phyloP scores from a whole-genome alignment of 1,139 yeast genomes.

The Lodderomyces theae region DNA sequence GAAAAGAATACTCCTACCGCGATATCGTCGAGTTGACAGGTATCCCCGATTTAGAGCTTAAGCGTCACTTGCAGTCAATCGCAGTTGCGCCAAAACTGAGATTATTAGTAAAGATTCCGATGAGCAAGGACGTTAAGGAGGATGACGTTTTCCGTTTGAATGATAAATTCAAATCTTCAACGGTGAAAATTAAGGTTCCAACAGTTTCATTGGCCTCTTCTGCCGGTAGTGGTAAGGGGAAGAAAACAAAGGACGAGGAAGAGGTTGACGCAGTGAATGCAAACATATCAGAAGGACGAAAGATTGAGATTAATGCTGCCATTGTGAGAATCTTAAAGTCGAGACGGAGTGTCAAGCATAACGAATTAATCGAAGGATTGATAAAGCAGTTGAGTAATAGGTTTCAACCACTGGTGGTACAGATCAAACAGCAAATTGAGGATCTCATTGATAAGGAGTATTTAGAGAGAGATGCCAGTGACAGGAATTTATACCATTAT shows the following conservation, averaged over 20 bases:
- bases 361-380: constrained; percentile 64
- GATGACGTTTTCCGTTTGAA: constrained; percentile 70
- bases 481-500: constrained; percentile 65
- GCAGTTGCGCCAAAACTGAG: constrained; percentile 83
- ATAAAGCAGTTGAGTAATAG: constrained; percentile 59
- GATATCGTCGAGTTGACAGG: constrained; percentile 67
- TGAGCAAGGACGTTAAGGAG: constrained; percentile 66
- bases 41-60: constrained; percentile 70
- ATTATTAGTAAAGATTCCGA: constrained; percentile 67
- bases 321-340: constrained; percentile 86
- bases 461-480: constrained; percentile 65
- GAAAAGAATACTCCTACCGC: constrained; percentile 42
- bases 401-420: constrained; percentile 65
- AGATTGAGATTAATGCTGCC: constrained; percentile 79
- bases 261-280: constrained; percentile 36
- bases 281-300: constrained; percentile 41
- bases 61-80: constrained; percentile 77
- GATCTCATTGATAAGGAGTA: constrained; percentile 82
- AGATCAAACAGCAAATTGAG: constrained; percentile 78
- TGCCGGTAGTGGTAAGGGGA: constrained; percentile 23
- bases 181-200: constrained; percentile 70
- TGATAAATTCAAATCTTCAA: constrained; percentile 66
- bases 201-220: constrained; percentile 50
- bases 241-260: constrained; percentile 37
- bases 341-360: constrained; percentile 58